phyloP scores from a whole-genome alignment of 306 rosid species.

The Begonia loranthoides region DNA sequence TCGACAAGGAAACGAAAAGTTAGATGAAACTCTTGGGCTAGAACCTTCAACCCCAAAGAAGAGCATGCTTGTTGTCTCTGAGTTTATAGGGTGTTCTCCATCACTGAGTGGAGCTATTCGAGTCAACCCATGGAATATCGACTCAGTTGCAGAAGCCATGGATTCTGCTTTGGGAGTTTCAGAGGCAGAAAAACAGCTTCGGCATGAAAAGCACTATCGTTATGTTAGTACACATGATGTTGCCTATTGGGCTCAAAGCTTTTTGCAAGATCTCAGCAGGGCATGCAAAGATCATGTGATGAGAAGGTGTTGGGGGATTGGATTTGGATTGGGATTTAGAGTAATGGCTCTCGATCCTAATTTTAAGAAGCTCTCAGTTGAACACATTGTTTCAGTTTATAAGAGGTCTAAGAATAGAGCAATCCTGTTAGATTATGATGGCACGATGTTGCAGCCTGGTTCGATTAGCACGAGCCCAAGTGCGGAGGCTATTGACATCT shows the following conservation, averaged over 20 bases:
- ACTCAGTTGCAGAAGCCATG: constrained; percentile 86
- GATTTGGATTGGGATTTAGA: constrained; percentile 76
- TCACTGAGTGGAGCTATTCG: constrained; percentile 83
- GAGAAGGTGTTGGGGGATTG: constrained; percentile 77
- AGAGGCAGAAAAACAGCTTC: constrained; percentile 56
- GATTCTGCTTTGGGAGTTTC: constrained; percentile 55
- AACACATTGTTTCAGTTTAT: constrained; percentile 64
- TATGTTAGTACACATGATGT: constrained; percentile 89
- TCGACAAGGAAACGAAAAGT: constrained; percentile 69
- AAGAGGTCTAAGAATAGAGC: constrained; percentile 50
- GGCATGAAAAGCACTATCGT: constrained; percentile 85
- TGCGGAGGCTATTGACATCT: constrained; percentile 32
- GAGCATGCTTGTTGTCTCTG: constrained; percentile 80
- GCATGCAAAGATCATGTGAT: constrained; percentile 60
- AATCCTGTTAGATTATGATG: constrained; percentile 76
- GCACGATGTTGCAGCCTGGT: constrained; percentile 65
- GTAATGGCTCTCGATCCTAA: constrained; percentile 78
- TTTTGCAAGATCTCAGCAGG: constrained; percentile 69
- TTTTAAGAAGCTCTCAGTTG: constrained; percentile 70
- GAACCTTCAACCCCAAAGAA: constrained; percentile 28
- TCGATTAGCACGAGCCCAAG: constrained; percentile 63
- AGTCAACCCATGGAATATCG: constrained; percentile 78
- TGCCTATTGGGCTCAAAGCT: constrained; percentile 87
- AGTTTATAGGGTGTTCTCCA: constrained; percentile 88
- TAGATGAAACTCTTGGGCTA: constrained; percentile 49